These are phyloP conservation scores for Alternaria postmessia DNA, from an alignment of 2,329 filamentous ascomycete species.

Conservation along the genomic window DNA sequence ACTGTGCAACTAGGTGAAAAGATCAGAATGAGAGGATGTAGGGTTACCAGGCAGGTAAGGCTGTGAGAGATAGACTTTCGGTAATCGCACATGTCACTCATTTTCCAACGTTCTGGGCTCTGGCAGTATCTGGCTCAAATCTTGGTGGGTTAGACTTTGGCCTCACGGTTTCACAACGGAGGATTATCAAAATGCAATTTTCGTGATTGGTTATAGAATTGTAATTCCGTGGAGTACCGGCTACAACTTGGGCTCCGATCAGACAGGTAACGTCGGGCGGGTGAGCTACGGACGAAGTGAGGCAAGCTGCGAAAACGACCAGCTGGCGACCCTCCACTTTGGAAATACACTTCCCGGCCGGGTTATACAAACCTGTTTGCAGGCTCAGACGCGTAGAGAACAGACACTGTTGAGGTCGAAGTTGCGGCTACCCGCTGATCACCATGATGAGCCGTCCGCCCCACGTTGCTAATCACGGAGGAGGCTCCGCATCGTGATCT, in stretches of 20 bases:
- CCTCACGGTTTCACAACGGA: not conserved
- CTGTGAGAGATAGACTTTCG: not conserved
- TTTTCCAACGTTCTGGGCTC: constrained; percentile 28
- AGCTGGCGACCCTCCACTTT: not conserved
- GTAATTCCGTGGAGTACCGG: not conserved
- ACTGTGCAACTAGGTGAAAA: not conserved
- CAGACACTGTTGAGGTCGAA: constrained; percentile 14
- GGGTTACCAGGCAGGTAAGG: not conserved
- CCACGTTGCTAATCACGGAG: constrained; percentile 19
- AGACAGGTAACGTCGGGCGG: not conserved
- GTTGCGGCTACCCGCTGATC: constrained; percentile 14
- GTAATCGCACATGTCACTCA: constrained; percentile 30
- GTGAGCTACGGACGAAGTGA: not conserved
- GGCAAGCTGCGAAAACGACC: not conserved
- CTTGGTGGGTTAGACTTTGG: not conserved
- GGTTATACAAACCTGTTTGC: not conserved
- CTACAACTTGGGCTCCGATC: not conserved
- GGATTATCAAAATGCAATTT: not conserved
- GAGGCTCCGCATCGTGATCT: constrained; percentile 16
- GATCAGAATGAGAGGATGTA: not conserved
- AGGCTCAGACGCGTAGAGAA: not conserved
- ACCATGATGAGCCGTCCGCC: constrained; percentile 19
- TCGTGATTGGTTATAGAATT: not conserved
- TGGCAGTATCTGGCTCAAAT: constrained; percentile 2
- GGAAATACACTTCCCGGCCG: not conserved